Evolutionary conservation across 2,329 filamentous ascomycete genomes (phyloP), one percentile per base, ranked within the genome.

Genomic region (Colletotrichum gigasporum): DNA sequence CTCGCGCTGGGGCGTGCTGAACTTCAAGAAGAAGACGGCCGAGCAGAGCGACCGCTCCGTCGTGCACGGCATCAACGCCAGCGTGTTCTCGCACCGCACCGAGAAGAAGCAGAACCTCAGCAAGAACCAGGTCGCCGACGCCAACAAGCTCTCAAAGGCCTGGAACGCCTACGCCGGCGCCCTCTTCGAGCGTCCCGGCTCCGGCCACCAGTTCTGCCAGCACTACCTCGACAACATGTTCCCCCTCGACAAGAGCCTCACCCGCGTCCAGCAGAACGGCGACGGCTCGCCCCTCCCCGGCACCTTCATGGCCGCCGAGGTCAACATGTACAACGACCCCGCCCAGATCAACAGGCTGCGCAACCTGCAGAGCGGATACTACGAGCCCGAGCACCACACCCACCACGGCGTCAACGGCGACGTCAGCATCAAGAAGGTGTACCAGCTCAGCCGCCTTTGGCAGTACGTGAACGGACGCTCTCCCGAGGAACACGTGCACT

Each of bases 1-100:
- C 2, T 85, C 91, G 4, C 79, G 88, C 9, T 92, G 90, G 84
- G 92, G 92, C 1, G 87, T 94, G 5, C 79, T 95, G 34, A 85
- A 91, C 73, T 93, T 92, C 66, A 64, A 66, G 39, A 54, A 52
- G 18, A 37, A 30, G 16, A 59, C 59, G 18, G 56, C 61, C 4
- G 48, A 64, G n/a, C 28, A 22, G 39, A 71, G 81, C 83, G 2
- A 82, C 78, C 26, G 83, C 85, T 42, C 57, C 9, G 32, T 55
- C 16, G 20, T 61, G 1, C n/a, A 45, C 32, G 48, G 54, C 22
- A 7, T 64, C 9, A 32, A 54, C 16, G 56, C 53, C 8, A 16
- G 39, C 4, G 41, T 56, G 22, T 37, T 65, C 3, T 50, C 58
- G 8, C 18, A 32, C 58, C 53, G 76, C 67, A 39, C 74, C 73